Percentiles rank a stretch among this genome's conserved stretches.
These are phyloP conservation scores for Pelargonium australe DNA, from an alignment of 441 rosid species.

Conservation along the genomic window DNA sequence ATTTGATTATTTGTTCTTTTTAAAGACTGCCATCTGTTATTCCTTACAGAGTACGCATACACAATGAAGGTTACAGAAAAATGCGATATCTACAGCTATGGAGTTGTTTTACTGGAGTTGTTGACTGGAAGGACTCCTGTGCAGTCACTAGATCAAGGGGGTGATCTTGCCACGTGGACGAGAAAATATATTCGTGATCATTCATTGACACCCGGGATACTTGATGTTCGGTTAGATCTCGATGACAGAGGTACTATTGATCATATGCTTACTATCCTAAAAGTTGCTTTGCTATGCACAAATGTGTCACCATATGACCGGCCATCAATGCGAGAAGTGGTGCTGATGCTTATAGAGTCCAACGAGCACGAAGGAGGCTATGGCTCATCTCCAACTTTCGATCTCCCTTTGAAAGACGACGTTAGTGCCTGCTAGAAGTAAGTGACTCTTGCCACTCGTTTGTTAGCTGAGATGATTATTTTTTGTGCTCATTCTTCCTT, in stretches of 20 bases:
- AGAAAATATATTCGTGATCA: conserved; percentile 53
- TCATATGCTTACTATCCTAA: conserved; percentile 74
- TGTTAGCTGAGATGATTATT: conserved; percentile 22
- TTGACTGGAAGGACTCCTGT: conserved; percentile 82
- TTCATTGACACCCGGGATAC: conserved; percentile 47
- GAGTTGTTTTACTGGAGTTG: conserved; percentile 81
- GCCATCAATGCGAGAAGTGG: conserved; percentile 94
- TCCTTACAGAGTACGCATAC: conserved; percentile 74
- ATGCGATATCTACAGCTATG: conserved; percentile 92
- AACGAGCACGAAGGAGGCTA: conserved; percentile 49
- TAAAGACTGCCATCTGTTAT: conserved; percentile 1
- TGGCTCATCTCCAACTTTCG: conserved; percentile 33
- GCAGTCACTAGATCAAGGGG: conserved; percentile 77
- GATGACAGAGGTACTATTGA: conserved; percentile 45
- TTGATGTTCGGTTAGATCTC: conserved; percentile 62
- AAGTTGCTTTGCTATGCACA: conserved; percentile 74
- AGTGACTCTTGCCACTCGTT: conserved; percentile 16
- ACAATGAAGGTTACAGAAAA: conserved; percentile 95
- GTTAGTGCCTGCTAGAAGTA: conserved; percentile 18
- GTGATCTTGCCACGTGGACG: conserved; percentile 73
- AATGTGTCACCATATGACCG: conserved; percentile 63
- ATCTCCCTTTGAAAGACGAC: conserved; percentile 33
- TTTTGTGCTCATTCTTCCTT: conserved; percentile 18
- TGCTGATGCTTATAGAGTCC: conserved; percentile 75
- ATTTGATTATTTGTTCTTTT: conserved; percentile 12